Base-by-base conservation (phyloP, 23 red algal species). In the Gracilaria gracilis region DNA sequence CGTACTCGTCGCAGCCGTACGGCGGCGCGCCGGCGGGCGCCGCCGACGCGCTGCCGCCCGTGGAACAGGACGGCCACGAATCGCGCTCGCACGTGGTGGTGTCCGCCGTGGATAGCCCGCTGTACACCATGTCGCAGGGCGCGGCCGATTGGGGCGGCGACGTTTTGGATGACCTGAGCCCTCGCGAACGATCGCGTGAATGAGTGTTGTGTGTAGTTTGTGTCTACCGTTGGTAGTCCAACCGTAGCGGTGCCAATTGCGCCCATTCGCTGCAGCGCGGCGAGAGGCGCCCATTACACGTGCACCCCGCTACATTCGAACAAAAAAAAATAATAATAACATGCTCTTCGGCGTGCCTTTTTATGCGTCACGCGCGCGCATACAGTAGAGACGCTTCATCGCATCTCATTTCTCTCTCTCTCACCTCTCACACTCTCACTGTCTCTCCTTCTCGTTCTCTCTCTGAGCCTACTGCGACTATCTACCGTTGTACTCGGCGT, bases 101-200 rank as follows among this genome's bases (percentile, higher is more conserved):
- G 7, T 9, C 67, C 2, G 67, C 16, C 33, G 67, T 21, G 21
- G 67, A 37, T 19, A 20, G 23, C 38, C 33, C 35, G 20, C 38
- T 73, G 67, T 62, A 62, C 59, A 62, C 59, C 59, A 62, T 24
- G 21, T 62, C 59, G 27, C 59, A 62, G 8, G 59, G 59, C 23
- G 27, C 55, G 9, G 55, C 24, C 24, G 31, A 73, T 16, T 73
- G 67, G 67, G 67, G 0, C 4, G 20, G 9, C 35, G 34, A 15
- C 34, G 67, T 73, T 37, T 21, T 73, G 38, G 67, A 73, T 16
- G 67, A 73, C 38, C 38, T 73, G 3, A 73, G 34, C 38, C 67
- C 67, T 0, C 67, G 67, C 7, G 67, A 73, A 0, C 67, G 67
- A 37, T 73, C 67, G 33, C 67, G 67, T 1, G 67, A 73, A 73